phyloP scores from a whole-genome alignment of 345 rosid species.

The Erysimum cheiranthoides region DNA sequence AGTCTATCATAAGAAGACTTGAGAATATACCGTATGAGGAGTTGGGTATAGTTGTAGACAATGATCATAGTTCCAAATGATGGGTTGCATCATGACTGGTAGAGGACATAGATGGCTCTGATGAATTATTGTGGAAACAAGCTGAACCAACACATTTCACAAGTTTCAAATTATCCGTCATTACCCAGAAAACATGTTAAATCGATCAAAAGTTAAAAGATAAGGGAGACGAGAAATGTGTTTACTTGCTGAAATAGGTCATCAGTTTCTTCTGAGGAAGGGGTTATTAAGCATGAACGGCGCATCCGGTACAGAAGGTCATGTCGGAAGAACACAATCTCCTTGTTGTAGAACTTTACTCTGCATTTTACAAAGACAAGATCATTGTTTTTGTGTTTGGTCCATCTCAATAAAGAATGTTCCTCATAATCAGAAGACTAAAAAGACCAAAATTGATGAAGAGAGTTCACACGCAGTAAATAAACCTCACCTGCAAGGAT shows the following conservation, averaged over 20 bases:
- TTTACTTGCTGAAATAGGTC: constrained; percentile 83
- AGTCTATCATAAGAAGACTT: background rate
- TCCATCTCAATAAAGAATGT: background rate
- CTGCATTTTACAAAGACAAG: constrained; percentile 51
- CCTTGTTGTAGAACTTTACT: constrained; percentile 79
- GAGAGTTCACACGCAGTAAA: background rate
- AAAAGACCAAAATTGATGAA: background rate
- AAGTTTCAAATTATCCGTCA: background rate
- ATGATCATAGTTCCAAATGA: constrained; percentile 95
- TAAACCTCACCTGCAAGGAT: constrained; percentile 82
- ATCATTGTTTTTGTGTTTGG: constrained; percentile 2
- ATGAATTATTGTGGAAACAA: constrained; percentile 83
- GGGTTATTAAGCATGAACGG: constrained; percentile 82
- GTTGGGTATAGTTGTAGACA: constrained; percentile 81
- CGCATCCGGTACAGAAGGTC: constrained; percentile 86
- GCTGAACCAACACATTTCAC: constrained; percentile 55
- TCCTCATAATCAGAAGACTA: background rate
- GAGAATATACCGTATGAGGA: constrained; percentile 68
- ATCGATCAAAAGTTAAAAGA: constrained; percentile 5
- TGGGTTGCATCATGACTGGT: constrained; percentile 81
- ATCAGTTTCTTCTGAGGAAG: constrained; percentile 76
- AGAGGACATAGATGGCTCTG: constrained; percentile 95
- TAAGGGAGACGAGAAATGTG: constrained; percentile 14
- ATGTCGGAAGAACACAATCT: constrained; percentile 83
- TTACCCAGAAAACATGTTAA: background rate